Evolutionary conservation across 2,329 filamentous ascomycete genomes (phyloP), one percentile per base, ranked within the genome.

Genomic region (Pseudonectria buxi): DNA sequence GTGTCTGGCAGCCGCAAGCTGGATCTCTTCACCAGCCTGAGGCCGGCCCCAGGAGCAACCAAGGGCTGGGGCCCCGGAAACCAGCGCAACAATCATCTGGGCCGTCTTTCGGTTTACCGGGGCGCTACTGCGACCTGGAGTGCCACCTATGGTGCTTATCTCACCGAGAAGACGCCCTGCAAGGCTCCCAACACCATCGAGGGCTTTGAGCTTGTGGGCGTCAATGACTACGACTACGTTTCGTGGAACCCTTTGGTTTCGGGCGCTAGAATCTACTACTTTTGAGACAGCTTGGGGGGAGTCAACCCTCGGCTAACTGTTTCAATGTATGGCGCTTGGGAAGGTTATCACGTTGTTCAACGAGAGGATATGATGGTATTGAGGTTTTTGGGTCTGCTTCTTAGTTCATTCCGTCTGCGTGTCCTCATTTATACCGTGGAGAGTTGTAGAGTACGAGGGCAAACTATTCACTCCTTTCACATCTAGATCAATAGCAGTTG

Each of bases 1-100:
- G 37, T 39, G 11, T 35, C 32, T 14, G 53, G 50, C 25, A 55
- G 43, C 31, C 26, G 46, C 39, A 51, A 50, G 39, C 37, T 58
- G 24, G 55, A 57, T 39, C 27, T 58, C 28, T 58, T 48, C 41
- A 48, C 47, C 14, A 52, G 46, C 24, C 28, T 33, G 13, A 26
- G 32, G 24, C 47, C 51, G 10, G 51, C 53, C 2, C 47, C 49
- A 4, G 40, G 48, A 10, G 28, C 37, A 14, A 44, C 32, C 13
- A 6, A 33, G 10, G 32, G 38, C 30, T 55, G 50, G 51, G 37
- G 37, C 10, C 49, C 49, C 2, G 53, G 52, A 13, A 55, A 55
- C 39, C 46, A 47, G 35, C 50, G 54, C 38, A 43, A 55, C 43
- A 43, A 36, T 10, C 32, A 54, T 18, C 27, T 53, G 5, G 47